Percentiles rank a stretch among this genome's conserved stretches.
These are phyloP conservation scores for Fusarium guadeloupense DNA, from an alignment of 2,329 filamentous ascomycete species.

Conservation along the genomic window DNA sequence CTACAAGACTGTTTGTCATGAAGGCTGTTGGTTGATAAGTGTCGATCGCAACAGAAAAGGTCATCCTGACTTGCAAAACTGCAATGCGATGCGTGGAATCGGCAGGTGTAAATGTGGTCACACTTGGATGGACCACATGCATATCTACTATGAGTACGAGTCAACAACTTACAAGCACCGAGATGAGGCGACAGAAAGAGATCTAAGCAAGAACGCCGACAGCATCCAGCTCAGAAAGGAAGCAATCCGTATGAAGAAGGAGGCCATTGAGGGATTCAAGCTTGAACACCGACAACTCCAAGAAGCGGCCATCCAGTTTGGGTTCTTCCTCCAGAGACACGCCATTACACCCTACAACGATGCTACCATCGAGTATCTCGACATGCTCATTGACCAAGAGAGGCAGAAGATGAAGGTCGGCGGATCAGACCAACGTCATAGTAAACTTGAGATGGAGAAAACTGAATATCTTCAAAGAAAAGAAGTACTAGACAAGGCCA, in stretches of 20 bases:
- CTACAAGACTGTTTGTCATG: constrained; percentile 32
- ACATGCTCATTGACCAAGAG: constrained; percentile 15
- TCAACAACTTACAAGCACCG: neutral
- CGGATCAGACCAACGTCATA: neutral
- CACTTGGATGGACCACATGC: constrained; percentile 19
- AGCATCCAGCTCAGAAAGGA: neutral
- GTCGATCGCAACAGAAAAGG: no score
- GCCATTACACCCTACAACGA: constrained; percentile 17
- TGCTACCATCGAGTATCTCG: constrained; percentile 4
- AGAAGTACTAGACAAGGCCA: constrained; percentile 10
- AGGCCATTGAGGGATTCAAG: constrained; percentile 7
- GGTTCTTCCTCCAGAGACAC: constrained; percentile 6
- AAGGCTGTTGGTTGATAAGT: no score
- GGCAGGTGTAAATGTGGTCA: neutral
- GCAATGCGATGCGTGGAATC: neutral
- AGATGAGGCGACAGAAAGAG: neutral
- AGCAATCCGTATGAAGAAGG: constrained; percentile 7
- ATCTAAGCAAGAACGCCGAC: neutral
- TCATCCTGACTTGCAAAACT: no score
- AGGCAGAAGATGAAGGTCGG: constrained; percentile 4
- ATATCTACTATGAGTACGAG: constrained; percentile 11
- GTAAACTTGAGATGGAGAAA: neutral
- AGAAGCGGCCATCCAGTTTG: constrained; percentile 20
- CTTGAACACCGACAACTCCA: constrained; percentile 3
- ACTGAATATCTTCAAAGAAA: constrained; percentile 7